These are phyloP conservation scores for Backusella psychrophila DNA, from an alignment of 192 early-diverging fungal species.

Conservation along the genomic window DNA sequence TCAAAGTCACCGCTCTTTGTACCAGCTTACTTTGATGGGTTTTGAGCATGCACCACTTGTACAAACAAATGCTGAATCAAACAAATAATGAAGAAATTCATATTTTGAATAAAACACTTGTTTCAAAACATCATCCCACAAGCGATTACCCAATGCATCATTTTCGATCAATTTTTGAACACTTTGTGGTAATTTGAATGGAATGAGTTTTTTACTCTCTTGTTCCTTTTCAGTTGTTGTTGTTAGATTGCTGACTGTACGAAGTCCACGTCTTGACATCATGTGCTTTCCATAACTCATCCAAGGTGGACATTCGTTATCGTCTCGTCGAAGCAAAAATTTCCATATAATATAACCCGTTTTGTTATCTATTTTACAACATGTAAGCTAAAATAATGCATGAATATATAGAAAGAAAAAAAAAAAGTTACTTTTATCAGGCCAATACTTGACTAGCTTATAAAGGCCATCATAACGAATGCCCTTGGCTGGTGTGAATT, in stretches of 20 bases:
- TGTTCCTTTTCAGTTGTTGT: background rate
- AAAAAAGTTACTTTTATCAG: constrained; percentile 31
- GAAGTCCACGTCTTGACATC: constrained; percentile 44
- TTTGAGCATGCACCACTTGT: constrained; percentile 28
- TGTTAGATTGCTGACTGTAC: constrained; percentile 19
- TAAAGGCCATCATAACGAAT: constrained; percentile 69
- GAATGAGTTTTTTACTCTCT: background rate
- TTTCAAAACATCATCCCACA: constrained; percentile 33
- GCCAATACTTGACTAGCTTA: constrained; percentile 65
- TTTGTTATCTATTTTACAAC: constrained; percentile 13
- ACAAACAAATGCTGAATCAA: constrained; percentile 33
- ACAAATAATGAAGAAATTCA: constrained; percentile 36
- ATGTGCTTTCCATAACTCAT: constrained; percentile 47
- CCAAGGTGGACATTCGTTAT: constrained; percentile 64
- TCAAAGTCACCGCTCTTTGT: background rate
- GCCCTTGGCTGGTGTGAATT: constrained; percentile 29
- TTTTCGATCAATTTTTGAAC: constrained; percentile 12
- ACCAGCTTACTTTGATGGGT: constrained; percentile 13
- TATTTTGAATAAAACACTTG: constrained; percentile 23
- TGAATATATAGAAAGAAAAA: background rate
- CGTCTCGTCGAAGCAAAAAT: constrained; percentile 61
- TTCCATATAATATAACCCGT: constrained; percentile 58
- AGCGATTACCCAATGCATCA: constrained; percentile 7
- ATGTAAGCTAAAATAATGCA: background rate
- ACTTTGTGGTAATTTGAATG: constrained; percentile 11